Percentiles rank a stretch among this genome's conserved stretches.
phyloP scores from a whole-genome alignment of 2,329 filamentous ascomycete genomes.

The Basipetospora sp. region DNA sequence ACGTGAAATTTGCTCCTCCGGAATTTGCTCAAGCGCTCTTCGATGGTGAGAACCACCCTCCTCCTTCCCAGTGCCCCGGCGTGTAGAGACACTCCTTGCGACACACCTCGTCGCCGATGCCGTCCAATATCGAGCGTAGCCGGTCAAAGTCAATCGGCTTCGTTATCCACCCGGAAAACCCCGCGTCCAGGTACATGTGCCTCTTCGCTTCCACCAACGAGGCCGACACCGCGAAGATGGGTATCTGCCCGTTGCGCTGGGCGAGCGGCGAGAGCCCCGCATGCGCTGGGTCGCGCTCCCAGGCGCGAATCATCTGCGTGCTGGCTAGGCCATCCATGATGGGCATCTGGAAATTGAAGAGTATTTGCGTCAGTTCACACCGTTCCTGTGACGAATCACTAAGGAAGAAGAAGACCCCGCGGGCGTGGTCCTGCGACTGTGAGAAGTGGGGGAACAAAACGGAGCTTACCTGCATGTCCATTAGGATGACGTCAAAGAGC shows the following conservation, averaged over 20 bases:
- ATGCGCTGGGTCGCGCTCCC: slow-evolving; percentile 40
- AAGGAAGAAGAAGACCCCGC: too few species aligned
- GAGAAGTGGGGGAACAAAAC: slow-evolving; percentile 4
- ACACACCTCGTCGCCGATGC: slow-evolving; percentile 47
- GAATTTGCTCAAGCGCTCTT: too few species aligned
- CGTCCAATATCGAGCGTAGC: slow-evolving; percentile 51
- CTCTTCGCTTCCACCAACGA: slow-evolving; percentile 58
- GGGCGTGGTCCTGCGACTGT: not conserved
- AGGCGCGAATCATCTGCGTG: slow-evolving; percentile 67
- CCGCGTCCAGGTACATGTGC: slow-evolving; percentile 56
- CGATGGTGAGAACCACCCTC: slow-evolving; percentile 88
- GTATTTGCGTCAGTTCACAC: too few species aligned
- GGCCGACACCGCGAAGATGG: slow-evolving; percentile 77
- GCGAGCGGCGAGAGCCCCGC: slow-evolving; percentile 43
- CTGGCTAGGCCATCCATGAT: slow-evolving; percentile 74
- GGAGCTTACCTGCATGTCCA: slow-evolving; percentile 73
- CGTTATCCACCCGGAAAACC: slow-evolving; percentile 82
- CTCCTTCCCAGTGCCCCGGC: slow-evolving; percentile 65
- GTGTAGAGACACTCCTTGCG: slow-evolving; percentile 52
- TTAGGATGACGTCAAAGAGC: slow-evolving; percentile 64
- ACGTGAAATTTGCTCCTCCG: too few species aligned
- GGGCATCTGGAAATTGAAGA: slow-evolving; percentile 59
- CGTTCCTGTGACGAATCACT: too few species aligned
- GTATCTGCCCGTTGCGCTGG: slow-evolving; percentile 48
- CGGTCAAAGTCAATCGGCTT: slow-evolving; percentile 76